phyloP scores from a whole-genome alignment of 208 protist species.

The Wallacemonas sp. region DNA sequence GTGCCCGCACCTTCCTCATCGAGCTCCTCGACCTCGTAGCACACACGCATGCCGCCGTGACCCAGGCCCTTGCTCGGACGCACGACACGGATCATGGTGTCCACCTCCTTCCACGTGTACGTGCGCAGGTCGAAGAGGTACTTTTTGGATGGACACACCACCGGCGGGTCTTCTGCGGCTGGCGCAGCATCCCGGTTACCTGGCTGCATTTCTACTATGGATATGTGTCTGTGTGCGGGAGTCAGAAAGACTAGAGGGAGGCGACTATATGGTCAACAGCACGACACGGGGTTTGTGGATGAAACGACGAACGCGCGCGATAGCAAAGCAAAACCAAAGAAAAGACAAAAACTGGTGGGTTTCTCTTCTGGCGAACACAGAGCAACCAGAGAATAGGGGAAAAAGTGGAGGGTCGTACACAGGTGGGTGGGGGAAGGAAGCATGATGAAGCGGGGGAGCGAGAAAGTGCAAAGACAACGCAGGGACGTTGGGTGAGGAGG shows the following conservation, averaged over 20 bases:
- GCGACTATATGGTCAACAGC: background rate
- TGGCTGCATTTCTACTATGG: background rate
- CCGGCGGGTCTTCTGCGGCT: slow-evolving; percentile 23
- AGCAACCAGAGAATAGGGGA: too few species aligned
- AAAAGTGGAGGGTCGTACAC: too few species aligned
- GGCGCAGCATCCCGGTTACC: background rate
- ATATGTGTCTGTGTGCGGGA: background rate
- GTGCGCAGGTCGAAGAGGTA: slow-evolving; percentile 69
- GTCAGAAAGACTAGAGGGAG: too few species aligned
- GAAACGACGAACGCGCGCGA: too few species aligned
- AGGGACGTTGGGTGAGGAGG: too few species aligned
- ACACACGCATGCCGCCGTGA: slow-evolving; percentile 81
- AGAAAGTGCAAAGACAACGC: too few species aligned
- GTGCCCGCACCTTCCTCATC: slow-evolving; percentile 62
- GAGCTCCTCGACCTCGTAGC: slow-evolving; percentile 81
- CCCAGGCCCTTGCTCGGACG: slow-evolving; percentile 43
- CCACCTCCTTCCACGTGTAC: slow-evolving; percentile 61
- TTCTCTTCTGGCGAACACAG: too few species aligned
- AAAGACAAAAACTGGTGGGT: too few species aligned
- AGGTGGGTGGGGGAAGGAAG: too few species aligned
- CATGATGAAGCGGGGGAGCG: too few species aligned
- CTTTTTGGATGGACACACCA: slow-evolving; percentile 58
- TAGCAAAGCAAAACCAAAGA: too few species aligned
- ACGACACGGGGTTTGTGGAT: too few species aligned
- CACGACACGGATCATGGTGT: slow-evolving; percentile 56